Percentiles rank a stretch among this genome's conserved stretches.
Conservation (phyloP, 108 stramenopile species). For the Nitzschia sp. region DNA sequence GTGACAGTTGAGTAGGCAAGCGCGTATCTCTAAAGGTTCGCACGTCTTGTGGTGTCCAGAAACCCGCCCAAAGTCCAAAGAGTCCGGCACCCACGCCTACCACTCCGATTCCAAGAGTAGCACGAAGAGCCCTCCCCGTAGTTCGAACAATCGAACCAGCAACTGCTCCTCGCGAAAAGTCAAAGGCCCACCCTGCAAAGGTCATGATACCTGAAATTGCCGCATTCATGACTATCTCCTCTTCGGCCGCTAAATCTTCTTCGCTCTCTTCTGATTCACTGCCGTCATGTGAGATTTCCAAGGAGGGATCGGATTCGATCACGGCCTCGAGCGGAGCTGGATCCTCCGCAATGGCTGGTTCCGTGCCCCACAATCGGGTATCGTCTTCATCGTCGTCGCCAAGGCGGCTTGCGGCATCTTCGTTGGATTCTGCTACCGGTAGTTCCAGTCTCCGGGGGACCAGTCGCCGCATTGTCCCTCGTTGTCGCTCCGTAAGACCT, state of each 20-base stretch:
- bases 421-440: constrained; percentile 1
- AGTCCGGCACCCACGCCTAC: constrained; percentile 6
- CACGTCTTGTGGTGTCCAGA: not conserved
- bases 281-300: constrained; percentile 13
- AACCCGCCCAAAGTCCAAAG: constrained; percentile 11
- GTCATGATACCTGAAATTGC: not conserved
- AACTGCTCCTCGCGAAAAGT: not conserved
- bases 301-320: constrained; percentile 20
- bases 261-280: constrained; percentile 26
- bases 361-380: constrained; percentile 7
- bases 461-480: constrained; percentile 12
- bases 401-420: constrained; percentile 10
- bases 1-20: not conserved
- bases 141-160: not conserved
- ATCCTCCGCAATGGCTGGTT: not conserved
- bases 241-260: constrained; percentile 1
- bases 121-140: not conserved
- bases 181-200: not conserved
- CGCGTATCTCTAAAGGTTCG: not conserved
- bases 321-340: not conserved
- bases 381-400: constrained; percentile 18
- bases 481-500: constrained; percentile 29
- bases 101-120: constrained; percentile 8
- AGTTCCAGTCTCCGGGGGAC: constrained; percentile 25
- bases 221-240: constrained; percentile 3